Base-by-base conservation (phyloP, 2,329 filamentous ascomycete species). In the Graphilbum fragrans region DNA sequence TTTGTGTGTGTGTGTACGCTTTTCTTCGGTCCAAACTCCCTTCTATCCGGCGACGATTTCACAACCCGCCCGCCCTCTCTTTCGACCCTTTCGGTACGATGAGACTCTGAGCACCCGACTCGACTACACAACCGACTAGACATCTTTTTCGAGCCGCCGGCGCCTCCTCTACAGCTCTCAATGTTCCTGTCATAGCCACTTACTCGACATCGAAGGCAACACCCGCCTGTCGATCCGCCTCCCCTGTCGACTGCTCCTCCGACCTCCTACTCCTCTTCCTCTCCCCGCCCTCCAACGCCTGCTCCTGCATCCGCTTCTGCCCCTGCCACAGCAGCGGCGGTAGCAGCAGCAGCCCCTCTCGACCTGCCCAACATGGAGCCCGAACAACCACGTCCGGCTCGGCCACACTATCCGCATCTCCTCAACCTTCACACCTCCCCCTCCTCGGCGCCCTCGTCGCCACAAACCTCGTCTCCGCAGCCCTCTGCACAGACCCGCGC, bases 381-480 rank as follows among this genome's bases (percentile, higher is more conserved):
- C 42, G 53, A 57, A 37, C 50, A 49, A 21, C 38, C 50, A 8
- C 44, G 45, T 35, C 52, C 53, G 43, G 45, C 47, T 40, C 53
- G 50, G 31, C 50, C 49, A 32, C 50, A 55, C 45, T 54, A 58
- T 41, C 58, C 57, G 42, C 59, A 54, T 31, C 56, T 56, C 37
- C 58, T 60, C 47, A 52, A 48, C 47, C 56, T 60, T 47, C 55
- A 60, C 41, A 57, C 58, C 48, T 17, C 41, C 20, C 32, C 42
- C 20, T 38, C 37, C 35, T 46, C 45, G 16, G 42, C 44, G 3
- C 52, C 58, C 33, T 50, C 53, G 31, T 53, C 58, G 38, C 51
- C 60, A 6, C 59, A 65, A 38, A 47, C 67, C 47, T 64, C 66
- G 19, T n/a, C 55, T 64, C 47, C 63, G 68, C 46, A 72, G 69